phyloP scores from a whole-genome alignment of 495 filamentous ascomycete species.

The Penicillium fimorum region DNA sequence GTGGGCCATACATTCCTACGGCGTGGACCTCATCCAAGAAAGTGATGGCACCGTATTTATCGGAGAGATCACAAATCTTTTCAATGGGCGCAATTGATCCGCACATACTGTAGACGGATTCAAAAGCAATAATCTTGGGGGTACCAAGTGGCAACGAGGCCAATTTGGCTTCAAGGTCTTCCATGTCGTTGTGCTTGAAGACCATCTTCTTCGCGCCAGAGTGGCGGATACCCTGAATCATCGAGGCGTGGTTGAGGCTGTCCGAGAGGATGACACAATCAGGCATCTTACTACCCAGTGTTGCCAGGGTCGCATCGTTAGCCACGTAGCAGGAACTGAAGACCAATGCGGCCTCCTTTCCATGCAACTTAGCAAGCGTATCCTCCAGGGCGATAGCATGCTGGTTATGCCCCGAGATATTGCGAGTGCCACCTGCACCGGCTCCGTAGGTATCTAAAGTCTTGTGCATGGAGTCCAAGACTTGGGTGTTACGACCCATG shows the following conservation, averaged over 20 bases:
- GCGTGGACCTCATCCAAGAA: slow-evolving; percentile 98
- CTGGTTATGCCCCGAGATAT: slow-evolving; percentile 96
- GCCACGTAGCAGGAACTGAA: slow-evolving; percentile 98
- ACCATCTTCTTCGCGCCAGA: slow-evolving; percentile 95
- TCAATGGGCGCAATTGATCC: slow-evolving; percentile 94
- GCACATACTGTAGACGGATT: slow-evolving; percentile 99
- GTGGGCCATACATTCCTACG: slow-evolving; percentile 97
- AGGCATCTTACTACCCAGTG: slow-evolving; percentile 91
- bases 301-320: slow-evolving; percentile 96
- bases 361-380: slow-evolving; percentile 82
- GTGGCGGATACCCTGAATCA: slow-evolving; percentile 99
- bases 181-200: slow-evolving; percentile 95
- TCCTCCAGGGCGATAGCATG: slow-evolving; percentile 85
- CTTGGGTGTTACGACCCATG: slow-evolving; percentile 89
- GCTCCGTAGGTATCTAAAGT: slow-evolving; percentile 94
- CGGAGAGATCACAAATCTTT: slow-evolving; percentile 90
- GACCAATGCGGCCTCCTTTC: slow-evolving; percentile 88
- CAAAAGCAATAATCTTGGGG: slow-evolving; percentile 98
- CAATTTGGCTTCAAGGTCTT: slow-evolving; percentile 85
- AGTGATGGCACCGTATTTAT: slow-evolving; percentile 96
- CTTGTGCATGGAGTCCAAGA: slow-evolving; percentile 88
- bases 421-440: slow-evolving; percentile 91
- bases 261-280: slow-evolving; percentile 95
- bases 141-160: slow-evolving; percentile 77
- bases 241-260: slow-evolving; percentile 94